Conservation (phyloP, 495 filamentous ascomycete species). For the Penicillium arizonense region DNA sequence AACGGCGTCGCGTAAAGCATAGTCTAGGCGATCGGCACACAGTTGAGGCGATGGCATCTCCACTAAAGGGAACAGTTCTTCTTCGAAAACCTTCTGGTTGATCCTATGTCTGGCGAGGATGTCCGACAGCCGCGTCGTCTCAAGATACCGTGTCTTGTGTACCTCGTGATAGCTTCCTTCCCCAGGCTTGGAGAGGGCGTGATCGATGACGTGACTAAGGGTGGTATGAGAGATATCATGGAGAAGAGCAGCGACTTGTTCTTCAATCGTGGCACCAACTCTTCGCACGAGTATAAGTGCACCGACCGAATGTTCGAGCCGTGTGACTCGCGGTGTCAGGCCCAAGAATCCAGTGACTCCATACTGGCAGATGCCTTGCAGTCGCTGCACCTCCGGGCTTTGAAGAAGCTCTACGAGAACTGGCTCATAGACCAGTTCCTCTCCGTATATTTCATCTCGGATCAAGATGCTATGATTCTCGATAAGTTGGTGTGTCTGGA, state of each 20-base stretch:
- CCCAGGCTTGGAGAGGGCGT: conserved; percentile 37
- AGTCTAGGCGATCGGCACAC: conserved; percentile 45
- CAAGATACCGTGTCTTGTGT: conserved; percentile 39
- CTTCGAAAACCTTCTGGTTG: conserved; percentile 28
- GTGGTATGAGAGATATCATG: conserved; percentile 45
- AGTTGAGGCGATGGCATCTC: conserved; percentile 40
- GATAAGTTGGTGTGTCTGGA: conserved; percentile 22
- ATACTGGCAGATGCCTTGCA: conserved; percentile 37
- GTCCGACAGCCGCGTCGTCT: conserved; percentile 30
- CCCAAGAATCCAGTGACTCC: conserved; percentile 38
- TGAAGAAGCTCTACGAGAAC: conserved; percentile 38
- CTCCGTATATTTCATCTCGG: conserved; percentile 37
- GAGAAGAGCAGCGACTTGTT: conserved; percentile 43
- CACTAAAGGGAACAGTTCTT: conserved; percentile 40
- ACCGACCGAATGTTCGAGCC: conserved; percentile 45
- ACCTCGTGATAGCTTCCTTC: conserved; percentile 44
- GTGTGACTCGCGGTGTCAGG: conserved; percentile 34
- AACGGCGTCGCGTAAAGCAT: conserved; percentile 38
- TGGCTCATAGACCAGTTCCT: conserved; percentile 30
- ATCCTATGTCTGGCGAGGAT: conserved; percentile 34
- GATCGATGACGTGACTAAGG: conserved; percentile 44
- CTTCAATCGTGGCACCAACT: conserved; percentile 35
- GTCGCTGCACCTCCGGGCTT: conserved; percentile 30
- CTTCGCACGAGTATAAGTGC: conserved; percentile 41
- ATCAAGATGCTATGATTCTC: conserved; percentile 20